These are phyloP conservation scores for Globisporangium middletonii DNA, from an alignment of 352 stramenopile species.

Conservation along the genomic window DNA sequence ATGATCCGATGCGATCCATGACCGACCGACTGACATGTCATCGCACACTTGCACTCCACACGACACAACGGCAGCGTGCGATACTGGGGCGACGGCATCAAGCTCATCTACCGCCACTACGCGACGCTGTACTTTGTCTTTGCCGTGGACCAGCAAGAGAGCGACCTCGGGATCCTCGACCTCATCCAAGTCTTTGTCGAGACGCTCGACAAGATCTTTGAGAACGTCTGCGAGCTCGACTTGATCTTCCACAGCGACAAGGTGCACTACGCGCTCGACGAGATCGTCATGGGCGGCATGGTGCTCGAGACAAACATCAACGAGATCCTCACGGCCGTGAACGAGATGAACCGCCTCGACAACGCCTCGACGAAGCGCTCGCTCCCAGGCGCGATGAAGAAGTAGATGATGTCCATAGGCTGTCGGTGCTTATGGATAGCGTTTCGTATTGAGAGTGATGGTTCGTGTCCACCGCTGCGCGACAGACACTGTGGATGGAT, in stretches of 20 bases:
- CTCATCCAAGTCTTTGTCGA: conserved; percentile 98
- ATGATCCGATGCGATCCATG: background rate
- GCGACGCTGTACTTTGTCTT: conserved; percentile 99
- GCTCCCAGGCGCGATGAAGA: conserved; percentile 69
- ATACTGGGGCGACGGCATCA: conserved; percentile 96
- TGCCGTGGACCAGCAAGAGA: conserved; percentile 97
- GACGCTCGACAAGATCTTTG: conserved; percentile 98
- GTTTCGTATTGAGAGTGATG: background rate
- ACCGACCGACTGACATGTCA: background rate
- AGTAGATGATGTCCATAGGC: conserved; percentile 16
- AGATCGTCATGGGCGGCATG: conserved; percentile 99
- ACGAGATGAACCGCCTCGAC: conserved; percentile 96
- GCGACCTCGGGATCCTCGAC: conserved; percentile 98
- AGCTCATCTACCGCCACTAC: conserved; percentile 99
- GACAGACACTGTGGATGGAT: too few species aligned
- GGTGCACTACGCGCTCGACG: conserved; percentile 96
- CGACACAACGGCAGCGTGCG: conserved; percentile 28
- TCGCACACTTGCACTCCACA: background rate
- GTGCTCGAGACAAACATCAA: conserved; percentile 99
- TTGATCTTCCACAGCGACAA: conserved; percentile 99
- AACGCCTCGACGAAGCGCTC: conserved; percentile 72
- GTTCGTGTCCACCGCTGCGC: background rate
- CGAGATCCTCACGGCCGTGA: conserved; percentile 94
- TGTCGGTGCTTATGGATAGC: background rate
- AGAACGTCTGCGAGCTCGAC: conserved; percentile 99